Percentiles rank a stretch among this genome's conserved stretches.
These are phyloP conservation scores for Sporothrix schenckii DNA, from an alignment of 2,329 filamentous ascomycete genomes.

Conservation along the genomic window DNA sequence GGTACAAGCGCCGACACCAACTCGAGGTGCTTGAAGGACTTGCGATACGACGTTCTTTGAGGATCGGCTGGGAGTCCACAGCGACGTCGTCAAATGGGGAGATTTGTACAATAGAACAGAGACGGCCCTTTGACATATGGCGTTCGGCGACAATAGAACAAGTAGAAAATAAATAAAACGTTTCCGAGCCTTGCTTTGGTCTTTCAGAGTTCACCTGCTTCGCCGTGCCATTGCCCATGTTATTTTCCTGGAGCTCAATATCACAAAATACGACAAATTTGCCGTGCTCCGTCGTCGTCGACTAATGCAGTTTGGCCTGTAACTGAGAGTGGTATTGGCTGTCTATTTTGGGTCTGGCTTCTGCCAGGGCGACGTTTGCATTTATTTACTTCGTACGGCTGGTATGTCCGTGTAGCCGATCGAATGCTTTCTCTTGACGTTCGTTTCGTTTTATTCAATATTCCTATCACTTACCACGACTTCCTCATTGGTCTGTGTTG, in stretches of 20 bases:
- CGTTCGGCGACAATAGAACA: not conserved
- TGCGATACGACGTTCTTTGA: not conserved
- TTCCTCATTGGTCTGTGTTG: slow-evolving; percentile 8
- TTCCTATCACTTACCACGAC: not conserved
- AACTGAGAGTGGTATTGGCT: not conserved
- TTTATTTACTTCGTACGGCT: not conserved
- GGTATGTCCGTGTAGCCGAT: too few relatives aligned
- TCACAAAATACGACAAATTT: slow-evolving; percentile 14
- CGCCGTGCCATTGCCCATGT: not conserved
- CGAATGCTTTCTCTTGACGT: too few relatives aligned
- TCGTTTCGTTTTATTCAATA: not conserved
- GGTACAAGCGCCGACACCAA: not conserved
- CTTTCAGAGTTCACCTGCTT: too few relatives aligned
- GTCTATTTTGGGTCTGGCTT: slow-evolving; percentile 8
- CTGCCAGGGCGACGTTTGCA: not conserved
- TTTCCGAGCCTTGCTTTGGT: slow-evolving; percentile 1
- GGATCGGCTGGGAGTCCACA: not conserved
- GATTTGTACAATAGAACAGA: not conserved
- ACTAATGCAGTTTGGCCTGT: slow-evolving; percentile 21
- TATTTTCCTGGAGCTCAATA: not conserved
- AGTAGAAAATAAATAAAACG: not conserved
- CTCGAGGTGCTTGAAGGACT: not conserved
- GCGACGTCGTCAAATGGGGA: not conserved
- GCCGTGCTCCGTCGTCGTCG: not conserved
- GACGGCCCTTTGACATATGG: not conserved